These are phyloP conservation scores for Dipodascus geniculatus DNA, from an alignment of 805 yeast genomes.

Conservation along the genomic window DNA sequence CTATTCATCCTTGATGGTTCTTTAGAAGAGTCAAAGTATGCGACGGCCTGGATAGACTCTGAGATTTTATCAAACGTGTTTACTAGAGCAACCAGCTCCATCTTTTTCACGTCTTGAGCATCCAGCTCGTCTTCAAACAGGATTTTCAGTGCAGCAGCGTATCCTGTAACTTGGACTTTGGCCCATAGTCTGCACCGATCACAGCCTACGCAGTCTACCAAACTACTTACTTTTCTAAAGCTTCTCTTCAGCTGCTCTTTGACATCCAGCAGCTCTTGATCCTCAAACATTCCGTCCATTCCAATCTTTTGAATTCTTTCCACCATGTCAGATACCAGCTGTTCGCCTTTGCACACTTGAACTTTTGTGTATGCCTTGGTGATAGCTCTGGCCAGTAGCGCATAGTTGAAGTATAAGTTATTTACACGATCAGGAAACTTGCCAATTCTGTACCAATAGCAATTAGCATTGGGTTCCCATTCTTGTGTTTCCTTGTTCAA, in stretches of 20 bases:
- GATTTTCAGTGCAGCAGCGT: constrained; percentile 90
- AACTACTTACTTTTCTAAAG: constrained; percentile 78
- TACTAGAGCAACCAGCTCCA: constrained; percentile 80
- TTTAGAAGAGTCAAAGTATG: constrained; percentile 53
- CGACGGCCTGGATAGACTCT: constrained; percentile 66
- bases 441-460: constrained; percentile 86
- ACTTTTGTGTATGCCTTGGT: constrained; percentile 32
- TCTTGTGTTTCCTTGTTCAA: constrained; percentile 57
- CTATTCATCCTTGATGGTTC: constrained; percentile 5
- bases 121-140: constrained; percentile 53
- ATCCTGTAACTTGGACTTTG: constrained; percentile 91
- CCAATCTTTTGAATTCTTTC: constrained; percentile 14
- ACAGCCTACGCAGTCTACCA: constrained; percentile 98
- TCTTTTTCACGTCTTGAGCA: constrained; percentile 47
- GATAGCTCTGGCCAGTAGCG: constrained; percentile 71
- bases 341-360: background rate
- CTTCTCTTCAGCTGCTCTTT: constrained; percentile 79
- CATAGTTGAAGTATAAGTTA: constrained; percentile 86
- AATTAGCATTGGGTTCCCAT: constrained; percentile 73
- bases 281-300: constrained; percentile 27
- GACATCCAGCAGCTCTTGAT: constrained; percentile 29
- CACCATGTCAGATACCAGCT: background rate
- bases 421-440: constrained; percentile 78
- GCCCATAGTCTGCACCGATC: constrained; percentile 98
- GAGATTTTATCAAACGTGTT: constrained; percentile 90